Conservation (phyloP, 441 rosid species). For the Theobroma grandiflorum region DNA sequence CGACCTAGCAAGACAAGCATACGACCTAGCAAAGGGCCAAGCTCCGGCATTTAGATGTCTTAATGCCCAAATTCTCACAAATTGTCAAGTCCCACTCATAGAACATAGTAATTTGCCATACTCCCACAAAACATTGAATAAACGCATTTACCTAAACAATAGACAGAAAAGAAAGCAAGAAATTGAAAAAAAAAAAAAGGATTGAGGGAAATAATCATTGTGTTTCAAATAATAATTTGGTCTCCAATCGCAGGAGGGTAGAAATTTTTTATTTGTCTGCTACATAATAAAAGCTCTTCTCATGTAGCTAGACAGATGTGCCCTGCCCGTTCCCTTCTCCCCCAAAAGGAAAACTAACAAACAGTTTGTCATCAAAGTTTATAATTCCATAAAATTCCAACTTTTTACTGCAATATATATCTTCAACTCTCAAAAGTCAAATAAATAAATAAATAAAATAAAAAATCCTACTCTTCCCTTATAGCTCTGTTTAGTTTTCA, state of each 20-base stretch:
- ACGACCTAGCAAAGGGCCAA: constrained; percentile 86
- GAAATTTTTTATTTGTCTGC: neutral
- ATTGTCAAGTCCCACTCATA: constrained; percentile 85
- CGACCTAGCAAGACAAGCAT: constrained; percentile 73
- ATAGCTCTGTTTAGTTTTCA: neutral
- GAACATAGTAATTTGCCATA: constrained; percentile 72
- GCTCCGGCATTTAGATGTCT: constrained; percentile 67
- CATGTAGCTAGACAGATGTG: neutral
- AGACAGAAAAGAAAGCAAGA: constrained; percentile 17
- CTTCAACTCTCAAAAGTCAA: neutral
- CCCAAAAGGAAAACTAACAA: neutral
- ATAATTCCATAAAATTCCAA: neutral
- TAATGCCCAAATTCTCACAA: constrained; percentile 79
- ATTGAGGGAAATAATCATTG: neutral
- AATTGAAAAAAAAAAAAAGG: neutral
- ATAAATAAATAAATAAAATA: neutral
- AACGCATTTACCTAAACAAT: constrained; percentile 81
- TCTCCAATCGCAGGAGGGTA: neutral
- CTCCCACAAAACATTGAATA: constrained; percentile 92
- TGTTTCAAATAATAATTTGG: constrained; percentile 14
- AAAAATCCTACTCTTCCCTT: neutral
- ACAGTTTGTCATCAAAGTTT: neutral
- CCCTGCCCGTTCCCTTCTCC: neutral
- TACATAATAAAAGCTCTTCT: neutral
- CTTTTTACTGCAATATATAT: neutral